Evolutionary conservation across 805 yeast genomes (phyloP).

Genomic region (Candida nitratophila): DNA sequence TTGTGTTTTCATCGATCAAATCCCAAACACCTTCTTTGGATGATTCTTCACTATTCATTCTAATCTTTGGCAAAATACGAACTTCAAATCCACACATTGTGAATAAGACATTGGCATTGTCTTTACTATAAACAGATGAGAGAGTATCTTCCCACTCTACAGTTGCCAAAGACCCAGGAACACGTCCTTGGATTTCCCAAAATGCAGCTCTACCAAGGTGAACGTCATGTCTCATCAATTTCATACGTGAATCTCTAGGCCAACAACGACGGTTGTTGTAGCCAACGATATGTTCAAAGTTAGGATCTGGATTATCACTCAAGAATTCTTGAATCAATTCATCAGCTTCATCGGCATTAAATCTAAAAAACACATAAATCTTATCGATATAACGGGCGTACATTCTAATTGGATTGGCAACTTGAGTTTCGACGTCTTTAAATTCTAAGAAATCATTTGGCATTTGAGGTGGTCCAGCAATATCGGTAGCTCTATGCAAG

Average conservation of each 20-base stretch:
- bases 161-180: slow-evolving; percentile 69
- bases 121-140: slow-evolving; percentile 84
- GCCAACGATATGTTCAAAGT: slow-evolving; percentile 77
- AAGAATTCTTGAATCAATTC: slow-evolving; percentile 71
- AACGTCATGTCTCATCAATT: slow-evolving; percentile 84
- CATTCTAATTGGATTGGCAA: slow-evolving; percentile 65
- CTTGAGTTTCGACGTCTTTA: slow-evolving; percentile 49
- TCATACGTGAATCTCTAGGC: slow-evolving; percentile 92
- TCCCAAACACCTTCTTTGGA: slow-evolving; percentile 89
- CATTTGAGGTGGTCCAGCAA: slow-evolving; percentile 68
- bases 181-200: slow-evolving; percentile 79
- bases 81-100: slow-evolving; percentile 96
- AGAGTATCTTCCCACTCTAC: slow-evolving; percentile 74
- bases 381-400: slow-evolving; percentile 82
- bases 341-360: slow-evolving; percentile 64
- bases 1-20: slow-evolving; percentile 57
- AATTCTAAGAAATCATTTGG: slow-evolving; percentile 82
- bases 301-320: slow-evolving; percentile 87
- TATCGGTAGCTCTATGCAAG: slow-evolving; percentile 73
- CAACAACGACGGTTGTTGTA: slow-evolving; percentile 88
- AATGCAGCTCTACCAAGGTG: slow-evolving; percentile 86
- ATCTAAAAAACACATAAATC: slow-evolving; percentile 71
- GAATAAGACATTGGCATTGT: slow-evolving; percentile 82
- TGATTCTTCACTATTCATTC: slow-evolving; percentile 47
- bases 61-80: slow-evolving; percentile 68